These are phyloP conservation scores for Dalbergia cochinchinensis DNA, from an alignment of 306 rosid genomes.

Conservation along the genomic window DNA sequence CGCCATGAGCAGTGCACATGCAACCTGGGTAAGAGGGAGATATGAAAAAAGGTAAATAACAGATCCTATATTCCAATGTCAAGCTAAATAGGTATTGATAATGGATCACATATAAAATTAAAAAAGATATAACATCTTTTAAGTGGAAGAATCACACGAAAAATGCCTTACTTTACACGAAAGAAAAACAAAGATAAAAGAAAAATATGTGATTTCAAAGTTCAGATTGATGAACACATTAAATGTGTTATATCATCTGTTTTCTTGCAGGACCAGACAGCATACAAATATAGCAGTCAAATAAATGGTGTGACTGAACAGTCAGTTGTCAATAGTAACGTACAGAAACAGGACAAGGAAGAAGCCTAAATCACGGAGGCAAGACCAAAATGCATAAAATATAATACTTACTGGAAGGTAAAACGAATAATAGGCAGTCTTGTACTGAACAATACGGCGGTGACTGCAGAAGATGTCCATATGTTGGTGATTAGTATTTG, in stretches of 20 bases:
- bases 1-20: slow-evolving; percentile 64
- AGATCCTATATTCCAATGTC: slow-evolving; percentile 36
- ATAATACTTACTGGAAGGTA: slow-evolving; percentile 84
- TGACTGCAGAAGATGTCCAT: slow-evolving; percentile 69
- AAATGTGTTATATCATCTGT: neutral
- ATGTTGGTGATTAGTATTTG: slow-evolving; percentile 25
- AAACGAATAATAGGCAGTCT: slow-evolving; percentile 93
- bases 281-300: slow-evolving; percentile 9
- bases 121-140: slow-evolving; percentile 7
- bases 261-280: slow-evolving; percentile 30
- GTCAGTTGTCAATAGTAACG: slow-evolving; percentile 6
- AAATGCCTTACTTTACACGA: slow-evolving; percentile 1
- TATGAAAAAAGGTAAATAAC: slow-evolving; percentile 28
- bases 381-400: slow-evolving; percentile 4
- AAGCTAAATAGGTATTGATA: slow-evolving; percentile 28
- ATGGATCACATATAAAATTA: neutral
- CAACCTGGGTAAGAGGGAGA: slow-evolving; percentile 53
- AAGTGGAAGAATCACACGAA: neutral
- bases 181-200: neutral
- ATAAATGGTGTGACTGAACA: slow-evolving; percentile 3
- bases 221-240: neutral
- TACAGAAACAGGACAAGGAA: slow-evolving; percentile 27
- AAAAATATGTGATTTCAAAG: slow-evolving; percentile 24
- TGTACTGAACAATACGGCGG: slow-evolving; percentile 90
- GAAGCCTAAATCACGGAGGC: slow-evolving; percentile 37